Evolutionary conservation across 148 eudicot genomes (phyloP), one percentile per base, ranked within the genome.

Genomic region (Pharnaceum exiguum): DNA sequence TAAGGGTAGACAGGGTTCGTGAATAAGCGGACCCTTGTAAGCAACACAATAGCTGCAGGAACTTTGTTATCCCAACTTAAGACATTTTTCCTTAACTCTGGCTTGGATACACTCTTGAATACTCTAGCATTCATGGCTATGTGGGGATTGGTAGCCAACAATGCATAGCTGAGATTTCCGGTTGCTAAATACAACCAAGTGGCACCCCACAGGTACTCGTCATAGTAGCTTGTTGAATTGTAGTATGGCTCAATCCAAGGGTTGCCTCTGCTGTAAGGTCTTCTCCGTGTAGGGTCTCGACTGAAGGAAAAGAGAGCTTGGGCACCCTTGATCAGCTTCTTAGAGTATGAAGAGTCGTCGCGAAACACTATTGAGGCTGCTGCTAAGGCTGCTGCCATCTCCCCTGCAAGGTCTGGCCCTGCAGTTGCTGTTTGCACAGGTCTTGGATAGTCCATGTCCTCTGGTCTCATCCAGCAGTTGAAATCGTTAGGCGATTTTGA

Each of bases 61-160:
- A 79, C 54, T 55, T 87, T 87, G 39, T 87, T 87, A 60, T 87
- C 83, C 95, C 95, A 87, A 51, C 95, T 87, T 31, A 87, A 48
- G 2, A 82, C 79, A 13, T 77, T 68, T 35, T 54, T 55, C 29
- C 77, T 71, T 0, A n/a, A n/a, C n/a, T n/a, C n/a, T n/a, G n/a
- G n/a, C 76, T 78, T 6, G 31, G n/a, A n/a, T n/a, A n/a, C 53
- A 77, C 59, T 71, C 17, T 5, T 27, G 27, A 58, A 26, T 1
- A 80, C 78, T 49, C 63, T 66, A 1, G 83, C 60, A 40, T 84
- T 61, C 68, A 30, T 66, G 19, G 83, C 56, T 17, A 87, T 39
- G 0, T 73, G 65, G 0, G 82, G 83, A 43, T 70, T 70, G 0
- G 90, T 87, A 0, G 90, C 90, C 51, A 84, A 49, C 2, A 53